Evolutionary conservation across 2,329 filamentous ascomycete genomes (phyloP), one percentile per base, ranked within the genome.

Genomic region (Madurella mycetomatis): DNA sequence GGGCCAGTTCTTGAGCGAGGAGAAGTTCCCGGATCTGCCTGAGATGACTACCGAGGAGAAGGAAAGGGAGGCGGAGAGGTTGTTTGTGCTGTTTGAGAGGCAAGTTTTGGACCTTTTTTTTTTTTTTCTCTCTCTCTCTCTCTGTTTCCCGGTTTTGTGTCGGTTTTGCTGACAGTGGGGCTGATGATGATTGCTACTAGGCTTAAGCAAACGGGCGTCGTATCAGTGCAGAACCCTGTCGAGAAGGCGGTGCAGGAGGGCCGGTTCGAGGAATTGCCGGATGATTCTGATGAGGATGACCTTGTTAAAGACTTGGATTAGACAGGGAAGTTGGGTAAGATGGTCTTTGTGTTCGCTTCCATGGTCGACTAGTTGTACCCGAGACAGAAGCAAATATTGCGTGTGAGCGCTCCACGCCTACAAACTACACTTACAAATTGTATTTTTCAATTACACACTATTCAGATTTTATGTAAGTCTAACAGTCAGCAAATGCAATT

Each of bases 11-110:
- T 66, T 90, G 48, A 86, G 90, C 60, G 78, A 76, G 39, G 88
- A 92, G 69, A 79, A 76, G 51, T 71, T 75, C 7, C 74, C 82
- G 7, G 73, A 83, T 4, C 70, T 76, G 11, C 83, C 84, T 1
- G 83, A 88, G 47, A 96, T 97, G 92, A 94, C 88, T 0, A 77
- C 88, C 45, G 91, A 92, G 60, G 92, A 97, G 73, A 96, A 92
- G 70, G 89, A 96, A 69, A 79, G 88, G 54, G 94, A 99, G 67
- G 92, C 92, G 0, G 92, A 96, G 70, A 82, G 84, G 53, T 71
- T 96, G 1, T 96, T 95, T 72, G 90, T 96, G 12, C 74, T 96
- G 2, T 96, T 96, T 71, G 91, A 96, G 71, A 81, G 88, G 86
- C 87, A 73, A 59, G 73, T 60, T 39, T 15, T 5, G 25, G 7